Conservation (phyloP, 192 early-diverging fungal genomes). For the Linnemannia hyalina region DNA sequence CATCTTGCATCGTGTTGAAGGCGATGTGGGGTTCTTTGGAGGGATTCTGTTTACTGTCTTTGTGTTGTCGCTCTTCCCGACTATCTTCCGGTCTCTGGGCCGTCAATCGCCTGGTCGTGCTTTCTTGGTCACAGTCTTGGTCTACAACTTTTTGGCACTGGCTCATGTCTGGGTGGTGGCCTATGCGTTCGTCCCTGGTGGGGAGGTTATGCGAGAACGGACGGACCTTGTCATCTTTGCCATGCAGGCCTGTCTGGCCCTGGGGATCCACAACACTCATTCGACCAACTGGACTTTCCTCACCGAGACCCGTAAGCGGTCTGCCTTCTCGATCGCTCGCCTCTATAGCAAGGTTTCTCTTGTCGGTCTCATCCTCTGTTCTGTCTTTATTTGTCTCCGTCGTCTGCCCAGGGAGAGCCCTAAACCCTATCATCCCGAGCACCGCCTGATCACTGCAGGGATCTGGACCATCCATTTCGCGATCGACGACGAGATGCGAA, state of each 20-base stretch:
- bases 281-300: not conserved
- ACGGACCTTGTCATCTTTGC: conserved; percentile 71
- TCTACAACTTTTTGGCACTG: conserved; percentile 76
- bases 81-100: conserved; percentile 64
- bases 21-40: conserved; percentile 70
- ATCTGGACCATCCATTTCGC: conserved; percentile 89
- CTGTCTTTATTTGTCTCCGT: conserved; percentile 40
- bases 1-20: conserved; percentile 64
- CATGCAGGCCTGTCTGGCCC: conserved; percentile 69
- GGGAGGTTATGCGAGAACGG: conserved; percentile 75
- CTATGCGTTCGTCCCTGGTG: conserved; percentile 86
- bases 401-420: conserved; percentile 65
- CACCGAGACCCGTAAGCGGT: conserved; percentile 1
- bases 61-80: conserved; percentile 66
- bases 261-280: conserved; percentile 60
- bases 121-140: conserved; percentile 65
- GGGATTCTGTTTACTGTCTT: conserved; percentile 71
- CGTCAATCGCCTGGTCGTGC: conserved; percentile 71
- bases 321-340: conserved; percentile 46
- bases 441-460: conserved; percentile 73
- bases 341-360: conserved; percentile 45
- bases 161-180: conserved; percentile 82
- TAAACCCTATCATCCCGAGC: conserved; percentile 65
- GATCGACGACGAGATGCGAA: conserved; percentile 85
- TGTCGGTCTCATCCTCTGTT: conserved; percentile 36